A percentile compares a stretch with the other conserved stretches of the same genome.
Evolutionary conservation across 305 asterid genomes (phyloP).

Genomic region (Fraxinus velutina): DNA sequence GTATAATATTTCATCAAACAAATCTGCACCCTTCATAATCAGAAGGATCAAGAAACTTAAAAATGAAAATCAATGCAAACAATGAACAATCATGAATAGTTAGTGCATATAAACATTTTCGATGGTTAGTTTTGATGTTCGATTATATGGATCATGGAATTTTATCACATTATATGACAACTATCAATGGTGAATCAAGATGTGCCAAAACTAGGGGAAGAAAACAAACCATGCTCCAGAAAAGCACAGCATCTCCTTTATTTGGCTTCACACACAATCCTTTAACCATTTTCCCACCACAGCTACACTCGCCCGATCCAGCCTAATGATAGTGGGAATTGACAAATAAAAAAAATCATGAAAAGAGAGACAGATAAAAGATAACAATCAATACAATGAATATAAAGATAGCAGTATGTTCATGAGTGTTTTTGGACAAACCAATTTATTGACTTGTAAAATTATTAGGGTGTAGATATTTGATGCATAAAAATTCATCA

Average conservation of each 20-base stretch:
- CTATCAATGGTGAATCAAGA: neutral
- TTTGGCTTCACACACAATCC: conserved; percentile 79
- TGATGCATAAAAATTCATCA: neutral
- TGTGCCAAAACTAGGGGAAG: conserved; percentile 18
- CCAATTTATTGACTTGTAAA: neutral
- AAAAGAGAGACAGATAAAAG: neutral
- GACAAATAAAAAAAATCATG: conserved; percentile 14
- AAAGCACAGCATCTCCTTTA: conserved; percentile 89
- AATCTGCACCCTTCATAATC: neutral
- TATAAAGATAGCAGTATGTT: neutral
- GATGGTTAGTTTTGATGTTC: neutral
- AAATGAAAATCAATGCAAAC: neutral
- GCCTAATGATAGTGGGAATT: conserved; percentile 44
- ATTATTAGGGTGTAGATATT: neutral
- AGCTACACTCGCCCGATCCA: conserved; percentile 72
- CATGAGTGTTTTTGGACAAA: neutral
- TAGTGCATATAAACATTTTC: neutral
- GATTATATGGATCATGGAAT: neutral
- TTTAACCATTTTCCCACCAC: conserved; percentile 72
- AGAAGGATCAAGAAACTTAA: neutral
- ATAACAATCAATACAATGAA: conserved; percentile 5
- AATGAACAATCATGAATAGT: neutral
- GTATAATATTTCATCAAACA: neutral
- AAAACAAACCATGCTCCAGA: conserved; percentile 91
- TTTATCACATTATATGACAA: neutral